A percentile compares a stretch with the other conserved stretches of the same genome.
These are phyloP conservation scores for Apophysomyces ossiformis DNA, from an alignment of 371 early-diverging fungal genomes.

Conservation along the genomic window DNA sequence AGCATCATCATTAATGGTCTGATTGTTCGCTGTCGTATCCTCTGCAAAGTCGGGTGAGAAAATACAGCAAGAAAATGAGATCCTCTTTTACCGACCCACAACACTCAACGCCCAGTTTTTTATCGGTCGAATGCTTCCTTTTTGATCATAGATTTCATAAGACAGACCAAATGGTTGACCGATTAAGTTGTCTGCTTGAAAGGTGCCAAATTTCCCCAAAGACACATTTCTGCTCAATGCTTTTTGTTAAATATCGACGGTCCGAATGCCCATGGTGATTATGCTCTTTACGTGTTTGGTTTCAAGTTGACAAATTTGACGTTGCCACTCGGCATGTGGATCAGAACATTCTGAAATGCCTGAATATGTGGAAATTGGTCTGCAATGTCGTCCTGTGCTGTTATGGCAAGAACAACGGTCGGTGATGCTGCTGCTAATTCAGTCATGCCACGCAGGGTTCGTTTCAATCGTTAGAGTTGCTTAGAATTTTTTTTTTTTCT, in stretches of 20 bases:
- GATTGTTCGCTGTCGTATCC: slow-evolving; percentile 88
- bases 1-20: slow-evolving; percentile 74
- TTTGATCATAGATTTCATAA: slow-evolving; percentile 77
- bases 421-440: background rate
- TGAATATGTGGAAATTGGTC: slow-evolving; percentile 50
- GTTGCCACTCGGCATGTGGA: slow-evolving; percentile 88
- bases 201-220: slow-evolving; percentile 94
- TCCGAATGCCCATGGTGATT: background rate
- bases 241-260: background rate
- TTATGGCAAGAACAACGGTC: slow-evolving; percentile 23
- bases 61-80: background rate
- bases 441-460: background rate
- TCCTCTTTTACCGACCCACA: slow-evolving; percentile 39
- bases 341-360: slow-evolving; percentile 69
- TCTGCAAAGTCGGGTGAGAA: slow-evolving; percentile 35
- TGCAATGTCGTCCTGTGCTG: slow-evolving; percentile 29
- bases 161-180: slow-evolving; percentile 84
- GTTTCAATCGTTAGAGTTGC: background rate
- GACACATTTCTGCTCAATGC: slow-evolving; percentile 55
- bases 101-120: slow-evolving; percentile 41
- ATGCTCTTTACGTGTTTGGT: slow-evolving; percentile 57
- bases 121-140: slow-evolving; percentile 54
- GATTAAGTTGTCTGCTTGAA: slow-evolving; percentile 77
- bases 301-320: slow-evolving; percentile 77
- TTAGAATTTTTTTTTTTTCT: background rate